phyloP scores from a whole-genome alignment of 768 basidiomycete genomes.

The Serendipita indica region DNA sequence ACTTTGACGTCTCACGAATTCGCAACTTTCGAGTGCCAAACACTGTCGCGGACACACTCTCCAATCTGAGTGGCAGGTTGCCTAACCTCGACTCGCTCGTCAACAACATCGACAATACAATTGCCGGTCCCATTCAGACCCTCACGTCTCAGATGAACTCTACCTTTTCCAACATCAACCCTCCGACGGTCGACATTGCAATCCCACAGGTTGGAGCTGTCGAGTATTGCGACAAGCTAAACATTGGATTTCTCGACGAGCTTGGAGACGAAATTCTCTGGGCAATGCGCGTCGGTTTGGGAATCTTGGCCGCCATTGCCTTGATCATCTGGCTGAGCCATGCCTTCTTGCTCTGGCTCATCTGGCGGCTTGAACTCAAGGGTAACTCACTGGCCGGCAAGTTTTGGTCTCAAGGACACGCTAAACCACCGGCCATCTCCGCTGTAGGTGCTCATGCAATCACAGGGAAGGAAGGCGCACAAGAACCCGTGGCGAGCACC shows the following conservation, averaged over 20 bases:
- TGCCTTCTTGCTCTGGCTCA: conserved; percentile 74
- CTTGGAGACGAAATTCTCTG: conserved; percentile 67
- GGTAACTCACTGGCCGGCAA: background rate
- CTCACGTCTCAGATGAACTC: too few relatives aligned
- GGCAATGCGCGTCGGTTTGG: conserved; percentile 61
- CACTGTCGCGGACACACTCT: background rate
- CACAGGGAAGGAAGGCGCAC: background rate
- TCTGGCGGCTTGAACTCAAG: conserved; percentile 54
- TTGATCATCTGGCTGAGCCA: conserved; percentile 58
- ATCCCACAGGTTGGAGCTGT: conserved; percentile 56
- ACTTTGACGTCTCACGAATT: background rate
- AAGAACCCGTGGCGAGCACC: background rate
- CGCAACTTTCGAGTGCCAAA: background rate
- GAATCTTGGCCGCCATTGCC: conserved; percentile 59
- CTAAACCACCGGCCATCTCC: too few relatives aligned
- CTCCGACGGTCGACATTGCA: conserved; percentile 48
- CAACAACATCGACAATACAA: too few relatives aligned
- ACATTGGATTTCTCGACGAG: conserved; percentile 76
- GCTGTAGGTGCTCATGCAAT: background rate
- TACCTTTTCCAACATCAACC: too few relatives aligned
- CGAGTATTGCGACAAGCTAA: conserved; percentile 61
- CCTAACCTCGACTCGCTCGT: background rate
- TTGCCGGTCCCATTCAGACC: too few relatives aligned
- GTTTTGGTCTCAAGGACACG: background rate
- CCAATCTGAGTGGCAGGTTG: background rate